These are phyloP conservation scores for Candida sojae DNA, from an alignment of 1,139 yeast genomes.

Conservation along the genomic window DNA sequence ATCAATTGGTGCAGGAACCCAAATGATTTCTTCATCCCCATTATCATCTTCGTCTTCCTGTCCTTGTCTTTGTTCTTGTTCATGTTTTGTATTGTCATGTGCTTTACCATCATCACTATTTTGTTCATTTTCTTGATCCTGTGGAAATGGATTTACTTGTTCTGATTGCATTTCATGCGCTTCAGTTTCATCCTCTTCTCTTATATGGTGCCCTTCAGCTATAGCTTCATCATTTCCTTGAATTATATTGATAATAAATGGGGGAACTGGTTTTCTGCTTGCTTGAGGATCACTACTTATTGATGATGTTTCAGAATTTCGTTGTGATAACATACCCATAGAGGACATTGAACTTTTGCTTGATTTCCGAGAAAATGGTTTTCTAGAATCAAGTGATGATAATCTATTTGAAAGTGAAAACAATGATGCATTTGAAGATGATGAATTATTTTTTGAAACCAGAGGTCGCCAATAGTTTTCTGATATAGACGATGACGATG, in stretches of 20 bases:
- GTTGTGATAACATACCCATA: conserved; percentile 6
- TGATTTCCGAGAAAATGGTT: conserved; percentile 13
- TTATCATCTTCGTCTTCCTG: conserved; percentile 38
- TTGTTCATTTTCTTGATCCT: conserved; percentile 30
- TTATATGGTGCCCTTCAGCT: conserved; percentile 7
- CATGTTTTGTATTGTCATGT: neutral
- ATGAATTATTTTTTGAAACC: neutral
- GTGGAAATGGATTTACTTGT: conserved; percentile 6
- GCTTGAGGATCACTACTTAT: conserved; percentile 6
- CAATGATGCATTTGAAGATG: neutral
- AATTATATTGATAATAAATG: conserved; percentile 34
- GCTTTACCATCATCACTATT: conserved; percentile 15
- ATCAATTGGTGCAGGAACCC: neutral
- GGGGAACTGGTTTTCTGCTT: conserved; percentile 25
- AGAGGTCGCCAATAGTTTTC: neutral
- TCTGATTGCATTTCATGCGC: conserved; percentile 8
- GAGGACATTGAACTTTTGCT: conserved; percentile 8
- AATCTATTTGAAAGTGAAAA: neutral
- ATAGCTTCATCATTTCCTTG: conserved; percentile 9
- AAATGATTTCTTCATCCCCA: conserved; percentile 12
- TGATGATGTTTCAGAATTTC: conserved; percentile 14
- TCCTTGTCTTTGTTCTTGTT: conserved; percentile 7
- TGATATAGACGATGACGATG: neutral
- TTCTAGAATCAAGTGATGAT: conserved; percentile 8
- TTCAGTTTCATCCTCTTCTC: conserved; percentile 1